A percentile compares a stretch with the other conserved stretches of the same genome.
Evolutionary conservation across 2,329 filamentous ascomycete genomes (phyloP).

Genomic region (Aspergillus sp.): DNA sequence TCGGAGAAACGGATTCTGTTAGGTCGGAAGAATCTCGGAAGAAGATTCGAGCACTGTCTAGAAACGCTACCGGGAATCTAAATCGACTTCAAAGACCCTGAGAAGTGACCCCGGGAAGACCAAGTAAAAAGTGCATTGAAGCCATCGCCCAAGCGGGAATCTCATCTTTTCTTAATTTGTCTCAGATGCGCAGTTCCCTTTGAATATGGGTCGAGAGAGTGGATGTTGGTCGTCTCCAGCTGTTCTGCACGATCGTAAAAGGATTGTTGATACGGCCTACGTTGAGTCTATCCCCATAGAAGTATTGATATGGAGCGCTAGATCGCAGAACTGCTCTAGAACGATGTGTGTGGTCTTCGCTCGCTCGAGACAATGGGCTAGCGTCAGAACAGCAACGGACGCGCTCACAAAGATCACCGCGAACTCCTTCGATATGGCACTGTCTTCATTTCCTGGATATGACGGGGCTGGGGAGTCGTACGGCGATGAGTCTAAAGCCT

Average conservation of each 20-base stretch:
- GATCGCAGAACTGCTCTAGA: conserved; percentile 26
- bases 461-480: no score
- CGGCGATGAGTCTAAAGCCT: no score
- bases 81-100: no score
- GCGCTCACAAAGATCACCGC: conserved; percentile 51
- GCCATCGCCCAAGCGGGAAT: no score
- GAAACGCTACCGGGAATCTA: no score
- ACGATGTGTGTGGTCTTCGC: conserved; percentile 49
- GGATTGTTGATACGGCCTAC: conserved; percentile 18
- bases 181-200: background rate
- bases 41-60: no score
- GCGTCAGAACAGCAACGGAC: conserved; percentile 47
- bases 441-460: background rate
- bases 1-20: no score
- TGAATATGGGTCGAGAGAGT: background rate
- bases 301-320: conserved; percentile 13
- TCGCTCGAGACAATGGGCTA: conserved; percentile 48
- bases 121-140: no score
- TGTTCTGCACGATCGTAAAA: background rate
- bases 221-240: background rate
- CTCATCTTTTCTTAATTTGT: no score
- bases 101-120: no score
- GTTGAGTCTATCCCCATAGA: conserved; percentile 21
- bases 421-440: background rate
- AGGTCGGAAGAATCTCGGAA: no score